These are phyloP conservation scores for Trypanosomatidae sp. DNA, from an alignment of 208 protist species.

Conservation along the genomic window DNA sequence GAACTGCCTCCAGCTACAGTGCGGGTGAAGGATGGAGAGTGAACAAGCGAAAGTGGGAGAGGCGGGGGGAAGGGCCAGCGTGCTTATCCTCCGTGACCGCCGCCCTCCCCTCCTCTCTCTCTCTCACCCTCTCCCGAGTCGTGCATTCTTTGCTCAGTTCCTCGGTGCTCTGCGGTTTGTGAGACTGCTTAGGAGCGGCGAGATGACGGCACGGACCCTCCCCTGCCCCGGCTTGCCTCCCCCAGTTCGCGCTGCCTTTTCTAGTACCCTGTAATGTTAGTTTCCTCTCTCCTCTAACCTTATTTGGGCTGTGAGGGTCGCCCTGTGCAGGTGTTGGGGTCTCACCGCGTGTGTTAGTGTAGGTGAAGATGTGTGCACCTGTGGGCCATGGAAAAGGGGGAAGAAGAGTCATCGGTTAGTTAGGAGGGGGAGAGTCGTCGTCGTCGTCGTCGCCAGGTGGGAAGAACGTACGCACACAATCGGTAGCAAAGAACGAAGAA, in stretches of 20 bases:
- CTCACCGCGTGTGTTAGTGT: neutral
- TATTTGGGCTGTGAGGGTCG: neutral
- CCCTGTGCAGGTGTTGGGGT: neutral
- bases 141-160: neutral
- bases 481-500: neutral
- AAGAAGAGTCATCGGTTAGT: neutral
- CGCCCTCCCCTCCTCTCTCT: neutral
- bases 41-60: neutral
- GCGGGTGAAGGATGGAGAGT: neutral
- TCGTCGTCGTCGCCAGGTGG: neutral
- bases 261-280: neutral
- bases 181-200: neutral
- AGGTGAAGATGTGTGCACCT: neutral
- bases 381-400: neutral
- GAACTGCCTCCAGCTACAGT: neutral
- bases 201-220: neutral
- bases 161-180: neutral
- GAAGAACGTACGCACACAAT: neutral
- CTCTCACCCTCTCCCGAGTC: neutral
- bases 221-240: neutral
- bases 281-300: neutral
- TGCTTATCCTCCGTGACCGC: neutral
- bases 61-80: neutral
- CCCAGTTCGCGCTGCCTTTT: neutral
- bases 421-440: neutral